A percentile compares a stretch with the other conserved stretches of the same genome.
phyloP scores from a whole-genome alignment of 2,329 filamentous ascomycete genomes.

The Ceratocystis albifundus region DNA sequence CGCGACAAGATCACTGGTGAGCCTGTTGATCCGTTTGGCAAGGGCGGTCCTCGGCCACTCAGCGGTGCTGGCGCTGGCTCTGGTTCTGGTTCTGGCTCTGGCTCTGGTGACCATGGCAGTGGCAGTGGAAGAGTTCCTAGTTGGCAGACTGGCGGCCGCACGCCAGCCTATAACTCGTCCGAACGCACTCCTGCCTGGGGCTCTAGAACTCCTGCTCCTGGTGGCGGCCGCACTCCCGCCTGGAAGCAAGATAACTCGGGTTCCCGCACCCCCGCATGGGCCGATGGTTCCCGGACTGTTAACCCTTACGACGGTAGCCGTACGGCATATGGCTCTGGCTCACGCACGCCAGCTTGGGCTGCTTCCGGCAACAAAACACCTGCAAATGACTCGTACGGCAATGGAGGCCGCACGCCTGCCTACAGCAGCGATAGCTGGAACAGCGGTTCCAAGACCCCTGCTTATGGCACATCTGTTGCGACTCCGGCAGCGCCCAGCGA shows the following conservation, averaged over 20 bases:
- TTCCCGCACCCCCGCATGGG: conserved; percentile 59
- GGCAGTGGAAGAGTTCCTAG: conserved; percentile 38
- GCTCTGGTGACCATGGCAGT: conserved; percentile 36
- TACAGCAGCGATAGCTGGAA: conserved; percentile 53
- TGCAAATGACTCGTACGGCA: conserved; percentile 50
- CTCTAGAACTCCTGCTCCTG: conserved; percentile 45
- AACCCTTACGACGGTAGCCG: conserved; percentile 63
- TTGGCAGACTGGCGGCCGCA: conserved; percentile 57
- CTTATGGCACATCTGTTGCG: conserved; percentile 50
- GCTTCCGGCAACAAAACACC: conserved; percentile 60
- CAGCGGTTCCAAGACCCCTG: conserved; percentile 65
- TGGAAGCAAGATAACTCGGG: conserved; percentile 47
- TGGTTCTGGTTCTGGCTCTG: conserved; percentile 34
- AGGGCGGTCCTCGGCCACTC: conserved; percentile 31
- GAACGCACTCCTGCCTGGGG: conserved; percentile 71
- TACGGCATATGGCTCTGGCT: conserved; percentile 64
- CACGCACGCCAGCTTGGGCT: conserved; percentile 65
- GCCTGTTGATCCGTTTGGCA: conserved; percentile 57
- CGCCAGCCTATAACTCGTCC: conserved; percentile 50
- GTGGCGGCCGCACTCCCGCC: conserved; percentile 49
- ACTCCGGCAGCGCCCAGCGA: conserved; percentile 49
- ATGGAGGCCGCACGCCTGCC: conserved; percentile 57
- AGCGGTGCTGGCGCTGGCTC: conserved; percentile 38
- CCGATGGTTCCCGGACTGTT: conserved; percentile 53
- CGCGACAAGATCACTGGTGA: conserved; percentile 74